phyloP scores from a whole-genome alignment of 495 filamentous ascomycete species.

The Opeltia flavorubescens region DNA sequence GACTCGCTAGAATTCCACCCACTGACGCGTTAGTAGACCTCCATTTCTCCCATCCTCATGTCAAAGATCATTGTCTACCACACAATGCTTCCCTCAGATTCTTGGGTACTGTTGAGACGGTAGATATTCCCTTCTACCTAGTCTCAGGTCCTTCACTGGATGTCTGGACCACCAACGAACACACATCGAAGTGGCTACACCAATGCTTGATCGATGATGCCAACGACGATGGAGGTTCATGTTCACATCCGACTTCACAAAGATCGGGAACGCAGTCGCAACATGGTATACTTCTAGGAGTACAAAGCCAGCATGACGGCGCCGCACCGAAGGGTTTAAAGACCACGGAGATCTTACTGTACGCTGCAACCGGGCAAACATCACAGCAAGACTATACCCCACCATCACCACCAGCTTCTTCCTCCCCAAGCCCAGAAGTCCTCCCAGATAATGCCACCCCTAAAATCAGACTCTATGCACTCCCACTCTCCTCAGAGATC shows the following conservation, averaged over 20 bases:
- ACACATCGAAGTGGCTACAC: constrained; percentile 29
- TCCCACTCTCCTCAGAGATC: constrained; percentile 26
- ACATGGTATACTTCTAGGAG: constrained; percentile 11
- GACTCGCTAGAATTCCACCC: background rate
- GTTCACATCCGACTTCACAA: constrained; percentile 6
- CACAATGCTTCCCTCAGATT: constrained; percentile 25
- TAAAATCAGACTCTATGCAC: constrained; percentile 17
- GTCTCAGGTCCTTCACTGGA: constrained; percentile 37
- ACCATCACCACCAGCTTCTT: constrained; percentile 35
- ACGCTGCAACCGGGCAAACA: constrained; percentile 20
- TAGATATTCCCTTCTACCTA: constrained; percentile 33
- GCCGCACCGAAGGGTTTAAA: constrained; percentile 6
- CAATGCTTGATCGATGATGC: constrained; percentile 8
- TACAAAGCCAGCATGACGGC: constrained; percentile 2
- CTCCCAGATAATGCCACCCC: background rate
- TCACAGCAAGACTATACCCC: background rate
- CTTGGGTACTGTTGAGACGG: constrained; percentile 32
- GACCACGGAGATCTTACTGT: constrained; percentile 42
- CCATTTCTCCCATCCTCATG: background rate
- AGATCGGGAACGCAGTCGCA: constrained; percentile 9
- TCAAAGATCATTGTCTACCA: background rate
- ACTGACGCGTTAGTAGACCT: background rate
- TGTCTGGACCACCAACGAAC: constrained; percentile 24
- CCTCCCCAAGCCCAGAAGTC: constrained; percentile 21
- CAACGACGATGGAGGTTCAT: constrained; percentile 21